A percentile compares a stretch with the other conserved stretches of the same genome.
Conservation (phyloP, 495 filamentous ascomycete species). For the Bacidia rubella region DNA sequence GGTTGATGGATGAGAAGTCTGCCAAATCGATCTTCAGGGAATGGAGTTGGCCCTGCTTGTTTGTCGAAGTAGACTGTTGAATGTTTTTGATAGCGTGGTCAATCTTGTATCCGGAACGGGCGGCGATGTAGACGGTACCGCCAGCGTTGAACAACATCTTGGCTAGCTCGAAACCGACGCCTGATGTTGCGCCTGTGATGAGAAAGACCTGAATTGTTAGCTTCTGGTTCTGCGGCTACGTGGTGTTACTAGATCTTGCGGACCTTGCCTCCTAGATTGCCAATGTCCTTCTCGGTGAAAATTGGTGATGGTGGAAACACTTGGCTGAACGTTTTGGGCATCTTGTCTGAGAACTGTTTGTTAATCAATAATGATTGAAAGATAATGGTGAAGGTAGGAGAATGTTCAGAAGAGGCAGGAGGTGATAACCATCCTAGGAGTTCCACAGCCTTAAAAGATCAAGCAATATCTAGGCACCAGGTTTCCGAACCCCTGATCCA, state of each 20-base stretch:
- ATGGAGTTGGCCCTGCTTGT: background rate
- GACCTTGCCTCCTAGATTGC: constrained; percentile 7
- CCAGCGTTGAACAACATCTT: constrained; percentile 28
- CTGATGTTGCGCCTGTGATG: constrained; percentile 28
- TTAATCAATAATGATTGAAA: no score
- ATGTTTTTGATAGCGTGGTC: background rate
- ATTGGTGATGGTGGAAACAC: constrained; percentile 10
- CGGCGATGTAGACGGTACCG: constrained; percentile 28
- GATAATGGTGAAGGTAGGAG: no score
- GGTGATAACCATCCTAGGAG: no score
- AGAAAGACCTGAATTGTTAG: constrained; percentile 31
- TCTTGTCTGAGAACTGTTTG: no score
- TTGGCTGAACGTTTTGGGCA: constrained; percentile 4
- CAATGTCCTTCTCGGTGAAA: constrained; percentile 12
- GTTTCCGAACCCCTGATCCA: no score
- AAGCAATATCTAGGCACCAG: no score
- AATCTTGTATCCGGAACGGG: background rate
- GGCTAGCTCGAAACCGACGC: constrained; percentile 27
- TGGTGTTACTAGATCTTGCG: no score
- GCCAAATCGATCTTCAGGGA: constrained; percentile 7
- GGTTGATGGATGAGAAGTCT: constrained; percentile 33
- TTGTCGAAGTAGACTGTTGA: background rate
- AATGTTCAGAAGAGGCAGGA: no score
- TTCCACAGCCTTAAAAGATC: no score
- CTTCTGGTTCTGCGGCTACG: no score